Evolutionary conservation across 2,329 filamentous ascomycete species (phyloP).

Genomic region (Samsoniella hepiali): DNA sequence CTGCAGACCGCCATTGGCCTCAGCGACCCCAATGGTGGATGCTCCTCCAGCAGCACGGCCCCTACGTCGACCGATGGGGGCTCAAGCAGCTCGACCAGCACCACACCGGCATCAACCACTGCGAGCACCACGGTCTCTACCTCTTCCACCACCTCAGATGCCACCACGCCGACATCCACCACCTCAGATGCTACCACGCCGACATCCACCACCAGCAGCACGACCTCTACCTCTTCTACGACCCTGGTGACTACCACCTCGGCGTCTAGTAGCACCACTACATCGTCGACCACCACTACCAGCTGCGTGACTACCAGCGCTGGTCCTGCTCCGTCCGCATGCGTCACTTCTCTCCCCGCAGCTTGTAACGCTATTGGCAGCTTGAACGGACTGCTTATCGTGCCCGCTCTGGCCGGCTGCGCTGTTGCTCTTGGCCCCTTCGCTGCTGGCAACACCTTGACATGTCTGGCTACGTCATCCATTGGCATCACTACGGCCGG

Average conservation of each 20-base stretch:
- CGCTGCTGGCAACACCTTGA: background rate
- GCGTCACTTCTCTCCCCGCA: background rate
- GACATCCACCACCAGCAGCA: background rate
- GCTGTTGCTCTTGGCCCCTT: background rate
- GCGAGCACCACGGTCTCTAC: background rate
- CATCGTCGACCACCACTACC: background rate
- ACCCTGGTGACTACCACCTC: too few relatives aligned
- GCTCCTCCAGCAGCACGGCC: background rate
- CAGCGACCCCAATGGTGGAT: background rate
- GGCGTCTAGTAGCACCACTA: too few relatives aligned
- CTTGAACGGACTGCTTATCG: background rate
- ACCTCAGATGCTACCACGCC: background rate
- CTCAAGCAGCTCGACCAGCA: too few relatives aligned
- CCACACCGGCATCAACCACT: too few relatives aligned
- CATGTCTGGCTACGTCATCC: background rate
- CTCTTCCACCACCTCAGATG: background rate
- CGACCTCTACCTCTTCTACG: background rate
- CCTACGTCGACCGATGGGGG: background rate
- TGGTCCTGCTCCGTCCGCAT: background rate
- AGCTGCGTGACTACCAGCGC: background rate
- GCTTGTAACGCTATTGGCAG: background rate
- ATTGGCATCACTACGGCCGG: background rate
- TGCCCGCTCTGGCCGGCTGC: background rate
- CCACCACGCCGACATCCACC: background rate
- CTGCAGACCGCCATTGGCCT: conserved; percentile 2